Evolutionary conservation across 768 basidiomycete species (phyloP).

Genomic region (Coprinellus aureogranulatus): DNA sequence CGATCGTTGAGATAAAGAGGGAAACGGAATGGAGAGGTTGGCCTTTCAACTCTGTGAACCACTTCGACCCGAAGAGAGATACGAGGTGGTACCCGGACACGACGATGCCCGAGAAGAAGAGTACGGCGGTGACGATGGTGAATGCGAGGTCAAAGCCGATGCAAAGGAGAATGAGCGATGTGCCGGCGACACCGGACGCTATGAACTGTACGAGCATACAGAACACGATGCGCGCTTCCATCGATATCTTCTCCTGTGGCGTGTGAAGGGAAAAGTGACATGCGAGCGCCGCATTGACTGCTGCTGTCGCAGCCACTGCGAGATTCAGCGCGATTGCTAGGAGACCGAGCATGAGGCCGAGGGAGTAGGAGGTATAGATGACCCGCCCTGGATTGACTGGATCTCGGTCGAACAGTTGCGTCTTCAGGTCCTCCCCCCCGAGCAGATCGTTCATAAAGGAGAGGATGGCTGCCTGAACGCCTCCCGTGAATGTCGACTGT

Average conservation of each 20-base stretch:
- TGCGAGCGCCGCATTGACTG: background rate
- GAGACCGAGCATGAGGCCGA: conserved; percentile 1
- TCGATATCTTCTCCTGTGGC: background rate
- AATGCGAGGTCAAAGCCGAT: background rate
- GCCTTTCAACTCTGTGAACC: background rate
- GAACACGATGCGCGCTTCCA: conserved; percentile 1
- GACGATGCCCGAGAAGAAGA: background rate
- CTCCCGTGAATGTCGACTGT: conserved; percentile 2
- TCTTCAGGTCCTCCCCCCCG: background rate
- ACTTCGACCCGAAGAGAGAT: background rate
- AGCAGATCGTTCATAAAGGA: conserved; percentile 4
- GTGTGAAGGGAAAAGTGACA: background rate
- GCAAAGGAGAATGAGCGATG: background rate
- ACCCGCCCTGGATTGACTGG: background rate
- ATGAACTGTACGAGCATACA: conserved; percentile 3
- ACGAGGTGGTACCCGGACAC: conserved; percentile 1
- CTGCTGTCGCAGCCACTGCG: background rate
- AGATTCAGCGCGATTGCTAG: background rate
- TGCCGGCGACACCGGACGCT: conserved; percentile 1
- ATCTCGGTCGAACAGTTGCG: background rate
- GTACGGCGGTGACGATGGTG: background rate
- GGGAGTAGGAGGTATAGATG: conserved; percentile 2
- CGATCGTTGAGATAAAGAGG: background rate
- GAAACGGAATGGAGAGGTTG: background rate
- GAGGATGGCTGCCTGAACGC: background rate